phyloP scores from a whole-genome alignment of 2,329 filamentous ascomycete species.

The Penicillium sclerotigenum region DNA sequence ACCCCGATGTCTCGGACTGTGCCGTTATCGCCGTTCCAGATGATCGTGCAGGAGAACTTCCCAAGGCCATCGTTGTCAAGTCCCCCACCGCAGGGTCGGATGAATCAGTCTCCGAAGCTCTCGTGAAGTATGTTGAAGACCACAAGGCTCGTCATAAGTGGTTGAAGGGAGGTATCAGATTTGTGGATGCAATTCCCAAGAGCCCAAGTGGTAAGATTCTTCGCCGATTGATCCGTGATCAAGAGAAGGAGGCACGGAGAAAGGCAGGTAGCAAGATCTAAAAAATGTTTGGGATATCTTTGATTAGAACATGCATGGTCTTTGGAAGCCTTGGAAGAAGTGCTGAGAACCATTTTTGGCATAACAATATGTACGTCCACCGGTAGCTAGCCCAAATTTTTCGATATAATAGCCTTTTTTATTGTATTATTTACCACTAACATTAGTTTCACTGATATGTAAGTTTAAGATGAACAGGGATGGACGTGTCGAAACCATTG shows the following conservation, averaged over 20 bases:
- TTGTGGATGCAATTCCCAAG: slow-evolving; percentile 58
- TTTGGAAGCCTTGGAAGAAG: not conserved
- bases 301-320: not conserved
- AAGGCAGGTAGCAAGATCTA: slow-evolving; percentile 66
- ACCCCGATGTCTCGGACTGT: slow-evolving; percentile 71
- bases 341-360: not conserved
- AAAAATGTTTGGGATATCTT: not conserved
- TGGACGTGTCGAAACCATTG: not conserved
- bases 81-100: slow-evolving; percentile 52
- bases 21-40: slow-evolving; percentile 73
- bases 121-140: slow-evolving; percentile 58
- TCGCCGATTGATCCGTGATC: slow-evolving; percentile 65
- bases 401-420: no score
- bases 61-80: slow-evolving; percentile 64
- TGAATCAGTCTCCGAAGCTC: slow-evolving; percentile 48
- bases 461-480: not conserved
- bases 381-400: not conserved
- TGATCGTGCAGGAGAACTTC: slow-evolving; percentile 59
- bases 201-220: slow-evolving; percentile 63
- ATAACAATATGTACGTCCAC: not conserved
- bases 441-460: not conserved
- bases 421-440: not conserved
- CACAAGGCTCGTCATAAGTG: slow-evolving; percentile 62
- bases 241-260: slow-evolving; percentile 66
- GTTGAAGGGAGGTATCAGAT: slow-evolving; percentile 59